phyloP scores from a whole-genome alignment of 768 basidiomycete species.

The Suillus decipiens region DNA sequence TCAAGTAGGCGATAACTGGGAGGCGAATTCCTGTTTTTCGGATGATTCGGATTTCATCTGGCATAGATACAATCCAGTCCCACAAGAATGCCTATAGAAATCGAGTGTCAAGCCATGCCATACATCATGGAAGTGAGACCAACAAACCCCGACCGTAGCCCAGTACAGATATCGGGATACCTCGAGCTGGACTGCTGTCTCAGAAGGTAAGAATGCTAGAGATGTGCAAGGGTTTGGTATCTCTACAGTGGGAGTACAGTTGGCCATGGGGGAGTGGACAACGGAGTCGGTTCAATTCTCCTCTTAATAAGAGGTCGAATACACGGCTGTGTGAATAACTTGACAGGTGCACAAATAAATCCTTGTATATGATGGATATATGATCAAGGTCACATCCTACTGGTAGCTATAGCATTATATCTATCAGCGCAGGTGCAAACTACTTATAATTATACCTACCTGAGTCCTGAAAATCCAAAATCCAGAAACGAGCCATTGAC shows the following conservation, averaged over 20 bases:
- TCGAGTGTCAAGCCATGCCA: neutral
- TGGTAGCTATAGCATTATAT: too few relatives aligned
- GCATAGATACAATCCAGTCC: conserved; percentile 33
- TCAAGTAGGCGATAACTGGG: conserved; percentile 29
- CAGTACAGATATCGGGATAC: conserved; percentile 31
- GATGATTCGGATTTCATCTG: conserved; percentile 30
- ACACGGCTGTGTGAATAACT: too few relatives aligned
- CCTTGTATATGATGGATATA: too few relatives aligned
- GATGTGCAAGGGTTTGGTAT: conserved; percentile 35
- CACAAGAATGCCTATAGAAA: conserved; percentile 30
- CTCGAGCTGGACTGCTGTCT: conserved; percentile 27
- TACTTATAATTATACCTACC: too few relatives aligned
- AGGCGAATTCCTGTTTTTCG: conserved; percentile 18
- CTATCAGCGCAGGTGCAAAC: too few relatives aligned
- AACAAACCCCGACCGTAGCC: conserved; percentile 28
- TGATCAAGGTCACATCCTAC: too few relatives aligned
- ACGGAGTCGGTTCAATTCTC: neutral
- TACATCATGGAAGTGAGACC: neutral
- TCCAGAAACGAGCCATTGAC: too few relatives aligned
- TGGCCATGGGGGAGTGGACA: neutral
- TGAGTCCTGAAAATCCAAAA: too few relatives aligned
- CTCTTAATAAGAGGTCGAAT: too few relatives aligned
- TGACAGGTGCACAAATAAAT: too few relatives aligned
- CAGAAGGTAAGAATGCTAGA: conserved; percentile 32
- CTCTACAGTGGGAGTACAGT: conserved; percentile 9